Base-by-base conservation (phyloP, 1,139 yeast genomes). In the Citeromyces hawaiiensis region DNA sequence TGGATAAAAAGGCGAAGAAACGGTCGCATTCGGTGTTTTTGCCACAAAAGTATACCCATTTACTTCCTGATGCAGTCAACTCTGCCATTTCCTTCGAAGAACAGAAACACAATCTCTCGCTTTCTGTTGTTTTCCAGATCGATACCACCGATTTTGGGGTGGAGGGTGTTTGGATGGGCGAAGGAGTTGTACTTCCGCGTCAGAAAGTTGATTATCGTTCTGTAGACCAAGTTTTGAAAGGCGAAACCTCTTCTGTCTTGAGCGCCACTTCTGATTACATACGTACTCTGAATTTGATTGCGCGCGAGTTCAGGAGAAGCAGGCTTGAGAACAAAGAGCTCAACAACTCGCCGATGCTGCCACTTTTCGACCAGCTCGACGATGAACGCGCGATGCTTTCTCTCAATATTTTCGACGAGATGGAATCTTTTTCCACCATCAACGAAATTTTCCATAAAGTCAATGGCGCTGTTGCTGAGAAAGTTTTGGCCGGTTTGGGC, bases 1-100 rank as follows among this genome's bases (percentile, higher is more conserved):
- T 91, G 45, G 98, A 91, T 53, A 78, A 93, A 45, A 88, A 91
- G 55, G 83, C 95, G 2, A 83, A 86, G 59, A 87, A 86, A 62
- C 74, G 97, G 55, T 86, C 94, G 2, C 76, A 91, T 2, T 78
- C 95, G 11, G 97, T 91, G 5, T 82, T 80, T 54, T 71, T 91
- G 59, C 93, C 94, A n/a, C 95, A 88, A 54, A 79, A 78, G 47
- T 60, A 68, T 17, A 71, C 72, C 11, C 75, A 81, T 45, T 66
- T 91, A 51, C 71, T 83, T 47, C 96, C 97, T 1, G 64, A 64
- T 31, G 68, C 69, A 37, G 68, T 86, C 38, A 77, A 76, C 47
- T 70, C 72, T 10, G 47, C 66, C 31, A 65, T 83, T 37, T 76
- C 87, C 2, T 79, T 91, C 52, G 65, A 68, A 36, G 78, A 72